These are phyloP conservation scores for Beauveria rudraprayagi DNA, from an alignment of 2,329 filamentous ascomycete species.

Conservation along the genomic window DNA sequence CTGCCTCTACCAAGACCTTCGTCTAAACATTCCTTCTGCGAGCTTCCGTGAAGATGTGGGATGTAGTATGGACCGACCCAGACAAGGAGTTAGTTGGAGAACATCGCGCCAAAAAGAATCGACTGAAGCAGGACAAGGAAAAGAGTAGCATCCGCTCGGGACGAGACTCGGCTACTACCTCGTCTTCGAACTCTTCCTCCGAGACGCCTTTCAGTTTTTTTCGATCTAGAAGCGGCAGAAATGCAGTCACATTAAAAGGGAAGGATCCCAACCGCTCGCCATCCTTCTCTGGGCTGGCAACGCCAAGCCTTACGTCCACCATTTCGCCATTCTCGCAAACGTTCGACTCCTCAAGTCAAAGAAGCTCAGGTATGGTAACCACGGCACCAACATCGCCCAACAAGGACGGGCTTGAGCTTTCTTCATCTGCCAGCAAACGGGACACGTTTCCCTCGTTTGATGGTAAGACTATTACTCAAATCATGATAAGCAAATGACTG, in stretches of 20 bases:
- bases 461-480: not conserved
- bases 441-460: conserved; percentile 5
- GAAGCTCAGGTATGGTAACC: conserved; percentile 16
- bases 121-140: conserved; percentile 22
- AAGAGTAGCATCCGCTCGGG: conserved; percentile 15
- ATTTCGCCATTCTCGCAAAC: conserved; percentile 19
- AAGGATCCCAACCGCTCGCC: conserved; percentile 15
- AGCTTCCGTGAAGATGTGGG: conserved; percentile 40
- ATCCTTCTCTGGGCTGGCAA: conserved; percentile 18
- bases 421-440: not conserved
- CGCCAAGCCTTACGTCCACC: conserved; percentile 20
- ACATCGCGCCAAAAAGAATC: conserved; percentile 38
- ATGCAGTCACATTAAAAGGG: conserved; percentile 16
- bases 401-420: not conserved
- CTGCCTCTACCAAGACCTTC: not conserved
- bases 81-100: conserved; percentile 45
- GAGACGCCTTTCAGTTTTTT: conserved; percentile 12
- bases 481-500: not conserved
- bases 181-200: conserved; percentile 13
- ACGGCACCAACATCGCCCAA: conserved; percentile 9
- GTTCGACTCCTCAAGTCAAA: conserved; percentile 19
- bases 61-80: conserved; percentile 51
- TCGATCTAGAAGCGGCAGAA: conserved; percentile 14
- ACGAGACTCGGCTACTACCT: conserved; percentile 23
- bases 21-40: not conserved